These are phyloP conservation scores for Anastatica hierochuntica DNA, from an alignment of 345 rosid genomes.

Conservation along the genomic window DNA sequence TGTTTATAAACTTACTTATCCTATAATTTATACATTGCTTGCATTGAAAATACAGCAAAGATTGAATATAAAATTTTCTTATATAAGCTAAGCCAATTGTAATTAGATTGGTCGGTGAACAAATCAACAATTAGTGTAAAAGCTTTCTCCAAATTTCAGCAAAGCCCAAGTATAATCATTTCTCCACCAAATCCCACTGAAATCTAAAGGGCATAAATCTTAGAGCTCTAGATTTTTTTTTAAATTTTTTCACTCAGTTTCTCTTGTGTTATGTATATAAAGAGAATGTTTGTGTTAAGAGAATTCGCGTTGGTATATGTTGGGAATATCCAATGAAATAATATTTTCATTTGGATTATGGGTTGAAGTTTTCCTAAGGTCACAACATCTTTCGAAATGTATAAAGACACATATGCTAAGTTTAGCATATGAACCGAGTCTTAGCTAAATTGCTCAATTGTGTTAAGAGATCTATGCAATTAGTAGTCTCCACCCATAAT, in stretches of 20 bases:
- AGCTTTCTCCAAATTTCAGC: constrained; percentile 11
- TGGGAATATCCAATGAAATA: not conserved
- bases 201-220: constrained; percentile 1
- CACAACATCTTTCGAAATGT: no score
- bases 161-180: constrained; percentile 10
- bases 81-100: not conserved
- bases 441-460: no score
- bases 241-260: no score
- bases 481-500: no score
- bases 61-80: not conserved
- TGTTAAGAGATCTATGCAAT: no score
- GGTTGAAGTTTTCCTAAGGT: no score
- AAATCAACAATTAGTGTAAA: constrained; percentile 14
- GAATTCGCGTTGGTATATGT: not conserved
- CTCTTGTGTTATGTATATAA: no score
- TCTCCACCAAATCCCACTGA: constrained; percentile 20
- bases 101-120: not conserved
- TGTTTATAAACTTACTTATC: constrained; percentile 3
- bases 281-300: not conserved
- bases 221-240: not conserved
- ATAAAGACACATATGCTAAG: no score
- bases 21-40: not conserved
- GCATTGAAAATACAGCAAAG: constrained; percentile 5
- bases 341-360: not conserved
- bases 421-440: no score